Evolutionary conservation across 305 asterid species (phyloP), one percentile per base, ranked within the genome.

Genomic region (Caryopteris hybrid): DNA sequence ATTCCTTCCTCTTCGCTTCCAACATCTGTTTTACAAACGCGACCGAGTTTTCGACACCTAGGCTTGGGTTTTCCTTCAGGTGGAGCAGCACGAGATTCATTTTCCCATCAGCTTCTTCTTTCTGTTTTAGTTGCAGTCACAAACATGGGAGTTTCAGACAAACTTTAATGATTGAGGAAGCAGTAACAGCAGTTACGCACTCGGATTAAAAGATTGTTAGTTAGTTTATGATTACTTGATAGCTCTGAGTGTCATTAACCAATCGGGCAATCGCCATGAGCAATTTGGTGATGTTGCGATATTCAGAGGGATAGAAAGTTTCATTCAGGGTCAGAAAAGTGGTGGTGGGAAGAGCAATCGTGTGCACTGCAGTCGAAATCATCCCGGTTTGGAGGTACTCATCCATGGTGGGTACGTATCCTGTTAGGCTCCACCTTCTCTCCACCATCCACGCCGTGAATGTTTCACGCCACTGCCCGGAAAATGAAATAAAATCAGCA

Each of bases 361-460:
- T 59, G 69, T 84, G 90, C n/a, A 79, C 80, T 2, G 80, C 87
- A 25, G 78, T 73, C 1, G 95, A 88, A 9, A 51, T 29, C 83
- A 59, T 74, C 23, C 87, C 95, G 0, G 54, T 78, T 45, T 68
- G 54, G 14, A 88, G 77, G 51, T 88, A 88, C 34, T 86, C 83
- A n/a, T 80, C 74, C 77, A 64, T 66, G 25, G 90, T 63, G 0
- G 92, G 88, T 11, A 48, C 7, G 20, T 79, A 54, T 25, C 87
- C 88, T 0, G 65, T 51, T 2, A 18, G 18, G 29, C 92, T 83
- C 96, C 96, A 86, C 2, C 33, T 38, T 23, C 70, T 83, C 77
- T 86, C 95, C 68, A 54, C 78, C 86, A 87, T 72, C 95, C 92
- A 86, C 4, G 95, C 29, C 1, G 0, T n/a, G 64, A 88, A 88